These are phyloP conservation scores for Lipomyces japonicus DNA, from an alignment of 805 yeast species.

Conservation along the genomic window DNA sequence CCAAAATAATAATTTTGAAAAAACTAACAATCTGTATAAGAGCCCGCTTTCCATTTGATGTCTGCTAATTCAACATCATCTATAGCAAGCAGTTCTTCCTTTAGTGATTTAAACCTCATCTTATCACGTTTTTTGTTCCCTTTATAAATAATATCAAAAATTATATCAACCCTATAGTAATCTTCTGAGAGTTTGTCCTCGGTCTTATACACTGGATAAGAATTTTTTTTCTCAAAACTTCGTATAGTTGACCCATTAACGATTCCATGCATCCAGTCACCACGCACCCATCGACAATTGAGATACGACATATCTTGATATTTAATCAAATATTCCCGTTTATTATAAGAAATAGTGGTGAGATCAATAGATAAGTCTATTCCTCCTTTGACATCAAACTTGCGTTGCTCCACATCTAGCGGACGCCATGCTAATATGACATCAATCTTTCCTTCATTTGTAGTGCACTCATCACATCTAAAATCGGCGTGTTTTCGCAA, in stretches of 20 bases:
- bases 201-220: slow-evolving; percentile 1
- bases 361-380: background rate
- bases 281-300: slow-evolving; percentile 18
- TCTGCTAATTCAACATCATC: slow-evolving; percentile 5
- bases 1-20: background rate
- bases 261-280: slow-evolving; percentile 18
- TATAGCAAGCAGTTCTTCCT: slow-evolving; percentile 12
- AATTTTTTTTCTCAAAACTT: slow-evolving; percentile 13
- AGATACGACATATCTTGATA: slow-evolving; percentile 20
- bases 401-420: background rate
- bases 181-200: slow-evolving; percentile 10
- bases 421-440: slow-evolving; percentile 23
- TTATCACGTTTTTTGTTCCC: background rate
- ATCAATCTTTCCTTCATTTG: slow-evolving; percentile 6
- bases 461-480: slow-evolving; percentile 11
- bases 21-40: slow-evolving; percentile 16
- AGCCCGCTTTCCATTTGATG: slow-evolving; percentile 22
- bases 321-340: slow-evolving; percentile 24
- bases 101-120: slow-evolving; percentile 8
- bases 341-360: slow-evolving; percentile 3
- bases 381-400: background rate
- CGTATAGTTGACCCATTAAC: background rate
- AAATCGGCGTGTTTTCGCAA: slow-evolving; percentile 1
- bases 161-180: slow-evolving; percentile 8
- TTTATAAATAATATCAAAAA: slow-evolving; percentile 14